These are phyloP conservation scores for Chytriomyces confervae DNA, from an alignment of 192 early-diverging fungal genomes.

Conservation along the genomic window DNA sequence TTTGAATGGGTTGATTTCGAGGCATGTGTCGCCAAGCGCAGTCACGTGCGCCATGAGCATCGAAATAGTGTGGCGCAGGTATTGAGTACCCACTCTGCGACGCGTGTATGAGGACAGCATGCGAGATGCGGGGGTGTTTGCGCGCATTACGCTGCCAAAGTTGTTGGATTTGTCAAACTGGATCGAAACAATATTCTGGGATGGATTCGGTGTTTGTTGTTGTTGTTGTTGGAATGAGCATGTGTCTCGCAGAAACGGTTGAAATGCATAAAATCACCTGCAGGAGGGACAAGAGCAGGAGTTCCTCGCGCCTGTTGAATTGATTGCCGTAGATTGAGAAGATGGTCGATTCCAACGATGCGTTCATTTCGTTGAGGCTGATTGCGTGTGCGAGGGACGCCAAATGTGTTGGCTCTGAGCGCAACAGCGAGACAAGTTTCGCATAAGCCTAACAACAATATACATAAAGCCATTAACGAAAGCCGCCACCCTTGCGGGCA, in stretches of 20 bases:
- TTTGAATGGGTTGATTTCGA: conserved; percentile 96
- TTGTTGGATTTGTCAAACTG: conserved; percentile 93
- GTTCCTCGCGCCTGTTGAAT: conserved; percentile 95
- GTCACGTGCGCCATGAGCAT: conserved; percentile 81
- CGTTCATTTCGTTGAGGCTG: conserved; percentile 88
- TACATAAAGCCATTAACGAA: neutral
- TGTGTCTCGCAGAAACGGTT: neutral
- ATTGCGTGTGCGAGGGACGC: conserved; percentile 84
- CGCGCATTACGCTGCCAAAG: conserved; percentile 85
- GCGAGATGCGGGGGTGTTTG: conserved; percentile 95
- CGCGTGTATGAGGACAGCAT: conserved; percentile 97
- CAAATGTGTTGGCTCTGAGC: conserved; percentile 90
- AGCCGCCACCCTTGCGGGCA: neutral
- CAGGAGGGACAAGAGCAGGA: conserved; percentile 93
- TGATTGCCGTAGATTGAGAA: conserved; percentile 96
- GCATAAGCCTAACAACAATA: conserved; percentile 76
- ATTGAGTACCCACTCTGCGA: conserved; percentile 90
- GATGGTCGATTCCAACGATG: conserved; percentile 94
- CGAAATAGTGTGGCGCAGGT: conserved; percentile 83
- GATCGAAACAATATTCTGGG: conserved; percentile 81
- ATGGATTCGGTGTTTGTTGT: neutral
- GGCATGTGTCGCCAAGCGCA: conserved; percentile 79
- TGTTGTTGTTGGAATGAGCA: conserved; percentile 16
- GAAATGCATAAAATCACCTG: conserved; percentile 61
- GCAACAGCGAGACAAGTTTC: conserved; percentile 91